These are phyloP conservation scores for Boletus vermiculosoides DNA, from an alignment of 768 basidiomycete genomes.

Conservation along the genomic window DNA sequence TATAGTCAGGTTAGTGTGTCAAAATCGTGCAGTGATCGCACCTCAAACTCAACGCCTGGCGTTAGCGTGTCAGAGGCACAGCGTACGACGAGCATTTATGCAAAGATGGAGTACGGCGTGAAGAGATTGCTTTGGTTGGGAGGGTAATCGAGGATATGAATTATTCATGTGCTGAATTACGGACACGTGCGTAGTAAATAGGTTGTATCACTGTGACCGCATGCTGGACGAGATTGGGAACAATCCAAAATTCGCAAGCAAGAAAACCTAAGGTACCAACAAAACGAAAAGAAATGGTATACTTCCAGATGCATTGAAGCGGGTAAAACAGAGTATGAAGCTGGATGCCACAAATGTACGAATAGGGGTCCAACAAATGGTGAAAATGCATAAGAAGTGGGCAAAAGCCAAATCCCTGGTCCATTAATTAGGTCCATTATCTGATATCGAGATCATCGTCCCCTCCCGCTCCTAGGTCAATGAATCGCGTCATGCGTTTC, in stretches of 20 bases:
- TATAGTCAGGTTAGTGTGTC: constrained; percentile 66
- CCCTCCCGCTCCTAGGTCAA: constrained; percentile 53
- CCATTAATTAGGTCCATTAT: constrained; percentile 26
- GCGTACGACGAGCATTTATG: constrained; percentile 79
- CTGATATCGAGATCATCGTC: constrained; percentile 32
- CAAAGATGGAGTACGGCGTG: constrained; percentile 92
- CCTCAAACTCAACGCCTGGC: neutral
- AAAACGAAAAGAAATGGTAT: constrained; percentile 23
- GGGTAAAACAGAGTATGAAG: constrained; percentile 15
- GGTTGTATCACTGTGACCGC: constrained; percentile 15
- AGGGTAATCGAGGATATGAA: constrained; percentile 38
- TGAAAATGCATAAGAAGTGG: constrained; percentile 14
- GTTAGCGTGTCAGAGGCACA: constrained; percentile 78
- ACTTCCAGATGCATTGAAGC: constrained; percentile 24
- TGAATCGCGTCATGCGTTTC: constrained; percentile 79
- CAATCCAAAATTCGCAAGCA: constrained; percentile 8
- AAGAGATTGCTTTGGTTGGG: constrained; percentile 90
- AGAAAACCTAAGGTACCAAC: constrained; percentile 7
- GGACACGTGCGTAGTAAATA: constrained; percentile 9
- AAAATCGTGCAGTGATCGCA: neutral
- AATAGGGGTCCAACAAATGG: constrained; percentile 18
- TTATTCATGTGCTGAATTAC: constrained; percentile 9
- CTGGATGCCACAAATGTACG: constrained; percentile 18
- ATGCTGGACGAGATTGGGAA: constrained; percentile 3
- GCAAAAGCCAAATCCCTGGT: constrained; percentile 14